Conservation (phyloP, 805 yeast genomes). For the Martiniozyma abietophila region DNA sequence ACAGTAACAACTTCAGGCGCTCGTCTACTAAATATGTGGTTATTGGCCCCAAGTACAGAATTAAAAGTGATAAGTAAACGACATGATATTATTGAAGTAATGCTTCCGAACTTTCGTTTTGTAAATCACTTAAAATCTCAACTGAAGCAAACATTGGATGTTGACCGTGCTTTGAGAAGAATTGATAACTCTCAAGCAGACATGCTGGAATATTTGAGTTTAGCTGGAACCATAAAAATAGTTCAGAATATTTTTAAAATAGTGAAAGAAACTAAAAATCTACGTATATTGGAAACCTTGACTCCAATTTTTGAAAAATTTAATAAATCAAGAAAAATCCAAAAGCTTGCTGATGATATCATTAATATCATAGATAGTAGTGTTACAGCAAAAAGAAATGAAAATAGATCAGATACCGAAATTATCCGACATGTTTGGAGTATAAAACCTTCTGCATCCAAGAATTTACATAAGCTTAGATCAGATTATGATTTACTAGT, state of each 20-base stretch:
- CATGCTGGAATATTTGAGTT: constrained; percentile 21
- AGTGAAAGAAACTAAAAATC: constrained; percentile 7
- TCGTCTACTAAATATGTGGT: constrained; percentile 71
- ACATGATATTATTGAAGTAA: constrained; percentile 40
- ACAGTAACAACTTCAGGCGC: constrained; percentile 81
- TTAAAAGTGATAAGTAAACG: constrained; percentile 45
- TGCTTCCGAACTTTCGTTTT: constrained; percentile 25
- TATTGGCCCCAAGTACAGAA: constrained; percentile 68
- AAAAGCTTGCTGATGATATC: constrained; percentile 24
- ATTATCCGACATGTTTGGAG: constrained; percentile 21
- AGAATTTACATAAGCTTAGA: constrained; percentile 14
- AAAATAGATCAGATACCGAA: constrained; percentile 18
- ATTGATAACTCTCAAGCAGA: constrained; percentile 34
- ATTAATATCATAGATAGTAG: constrained; percentile 18
- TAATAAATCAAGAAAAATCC: constrained; percentile 8
- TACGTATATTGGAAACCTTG: constrained; percentile 8
- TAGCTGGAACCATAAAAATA: constrained; percentile 20
- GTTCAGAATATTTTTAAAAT: constrained; percentile 24
- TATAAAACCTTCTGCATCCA: constrained; percentile 17
- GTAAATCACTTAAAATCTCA: constrained; percentile 26
- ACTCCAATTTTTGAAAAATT: constrained; percentile 18
- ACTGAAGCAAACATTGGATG: constrained; percentile 42
- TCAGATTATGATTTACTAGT: constrained; percentile 15
- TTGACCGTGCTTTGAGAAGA: constrained; percentile 51
- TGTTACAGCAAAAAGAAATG: constrained; percentile 12